phyloP scores from a whole-genome alignment of 139 green algal species.

The Tetraselmis chui region DNA sequence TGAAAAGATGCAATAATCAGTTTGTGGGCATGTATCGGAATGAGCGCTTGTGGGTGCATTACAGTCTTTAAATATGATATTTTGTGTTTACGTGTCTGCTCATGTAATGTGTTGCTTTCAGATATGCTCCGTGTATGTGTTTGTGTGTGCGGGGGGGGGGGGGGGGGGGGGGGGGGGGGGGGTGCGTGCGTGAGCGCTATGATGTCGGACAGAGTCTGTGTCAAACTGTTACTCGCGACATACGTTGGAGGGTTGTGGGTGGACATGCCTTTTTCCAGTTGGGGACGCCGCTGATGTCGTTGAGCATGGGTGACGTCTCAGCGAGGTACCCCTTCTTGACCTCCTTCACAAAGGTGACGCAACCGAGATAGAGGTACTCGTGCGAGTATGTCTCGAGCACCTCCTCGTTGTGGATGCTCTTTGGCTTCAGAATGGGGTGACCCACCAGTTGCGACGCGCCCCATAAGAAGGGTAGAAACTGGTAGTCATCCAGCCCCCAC shows the following conservation, averaged over 20 bases:
- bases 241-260: no score
- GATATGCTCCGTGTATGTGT: neutral
- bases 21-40: no score
- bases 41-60: no score
- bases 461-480: constrained; percentile 95
- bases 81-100: no score
- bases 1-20: no score
- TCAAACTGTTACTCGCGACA: neutral
- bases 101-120: no score
- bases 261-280: constrained; percentile 78
- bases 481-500: constrained; percentile 98
- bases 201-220: neutral
- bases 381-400: constrained; percentile 52
- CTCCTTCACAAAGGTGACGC: constrained; percentile 73
- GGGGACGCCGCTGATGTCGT: constrained; percentile 83
- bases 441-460: constrained; percentile 65
- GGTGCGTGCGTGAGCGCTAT: neutral
- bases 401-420: constrained; percentile 70
- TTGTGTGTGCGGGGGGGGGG: no score
- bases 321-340: constrained; percentile 90
- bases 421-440: constrained; percentile 71
- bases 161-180: no score
- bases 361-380: constrained; percentile 87
- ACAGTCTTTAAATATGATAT: no score
- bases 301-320: constrained; percentile 93